Conservation (phyloP, 2,329 filamentous ascomycete species). For the Diplodia corticola region DNA sequence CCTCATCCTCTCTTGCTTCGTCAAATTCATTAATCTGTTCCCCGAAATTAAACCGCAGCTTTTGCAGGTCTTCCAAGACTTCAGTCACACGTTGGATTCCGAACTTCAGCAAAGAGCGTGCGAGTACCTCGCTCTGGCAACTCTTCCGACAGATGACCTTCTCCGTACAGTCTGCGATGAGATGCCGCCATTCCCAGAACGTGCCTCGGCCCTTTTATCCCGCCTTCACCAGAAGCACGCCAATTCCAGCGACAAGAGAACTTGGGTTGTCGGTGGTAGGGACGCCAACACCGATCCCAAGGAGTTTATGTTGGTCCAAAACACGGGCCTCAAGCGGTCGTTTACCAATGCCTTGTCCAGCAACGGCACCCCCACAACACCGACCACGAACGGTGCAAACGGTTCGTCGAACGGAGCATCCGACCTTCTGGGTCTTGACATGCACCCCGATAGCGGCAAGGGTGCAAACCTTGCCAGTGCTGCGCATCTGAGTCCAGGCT, state of each 20-base stretch:
- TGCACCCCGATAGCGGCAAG: constrained; percentile 61
- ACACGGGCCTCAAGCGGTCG: constrained; percentile 78
- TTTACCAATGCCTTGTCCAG: constrained; percentile 63
- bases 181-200: constrained; percentile 97
- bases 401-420: constrained; percentile 51
- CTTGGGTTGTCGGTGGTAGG: constrained; percentile 97
- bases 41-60: constrained; percentile 97
- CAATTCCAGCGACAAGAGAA: constrained; percentile 89
- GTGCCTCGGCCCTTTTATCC: constrained; percentile 87
- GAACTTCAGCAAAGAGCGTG: constrained; percentile 95
- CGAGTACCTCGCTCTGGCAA: constrained; percentile 87
- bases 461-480: constrained; percentile 82
- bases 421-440: constrained; percentile 82
- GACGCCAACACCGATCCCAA: constrained; percentile 81
- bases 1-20: constrained; percentile 91
- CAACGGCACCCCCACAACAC: constrained; percentile 33
- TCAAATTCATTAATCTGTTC: constrained; percentile 98
- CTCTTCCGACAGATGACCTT: constrained; percentile 83
- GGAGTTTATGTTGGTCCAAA: constrained; percentile 79
- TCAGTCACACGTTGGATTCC: constrained; percentile 91
- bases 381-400: constrained; percentile 44
- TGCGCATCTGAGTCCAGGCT: constrained; percentile 88
- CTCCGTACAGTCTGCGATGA: constrained; percentile 94
- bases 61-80: constrained; percentile 83
- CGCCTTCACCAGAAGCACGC: constrained; percentile 92